Base-by-base conservation (phyloP, 805 yeast genomes). In the Debaryomyces maramus region DNA sequence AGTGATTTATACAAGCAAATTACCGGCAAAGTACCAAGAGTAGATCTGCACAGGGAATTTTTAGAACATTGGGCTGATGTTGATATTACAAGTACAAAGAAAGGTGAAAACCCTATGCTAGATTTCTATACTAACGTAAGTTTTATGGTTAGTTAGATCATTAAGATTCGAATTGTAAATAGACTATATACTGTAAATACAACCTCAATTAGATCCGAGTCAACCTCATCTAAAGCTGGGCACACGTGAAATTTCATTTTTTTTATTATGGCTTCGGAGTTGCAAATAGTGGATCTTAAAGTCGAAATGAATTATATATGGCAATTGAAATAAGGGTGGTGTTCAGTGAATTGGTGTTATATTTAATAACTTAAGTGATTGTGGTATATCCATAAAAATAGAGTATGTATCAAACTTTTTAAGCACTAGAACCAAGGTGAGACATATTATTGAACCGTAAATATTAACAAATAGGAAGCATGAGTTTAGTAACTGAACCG, bases 81-180 rank as follows among this genome's bases (percentile, higher is more conserved):
- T 3, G 81, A 79, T 3, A 73, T 68, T 9, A 85, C 95, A 2
- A 73, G 80, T 3, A 84, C 93, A 0, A 78, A 75, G 50, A 77
- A 78, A 23, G 95, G 96, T 0, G 95, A 87, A 51, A 85, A 85
- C 50, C 95, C 96, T 10, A 80, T 88, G 89, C 58, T 87, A 40
- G 84, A 83, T 37, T 75, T 87, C 44, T 88, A 88, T 56, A 67
- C 73, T 24, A 88, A 88, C 53, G 93, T 87, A 4, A 78, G 85
- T 16, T 86, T 85, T 47, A 68, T 81, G 67, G 70, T 70, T 32
- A 73, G 77, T 40, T 73, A 45, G 52, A 6, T 15, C 8, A 36
- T 9, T 22, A n/a, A n/a, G n/a, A n/a, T n/a, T 5, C 13, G 3
- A 24, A 24, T 15, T 6, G 28, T 24, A 6, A 21, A 7, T 24